Evolutionary conservation across 2,329 filamentous ascomycete genomes (phyloP), one percentile per base, ranked within the genome.

Genomic region (Colletotrichum sp.): DNA sequence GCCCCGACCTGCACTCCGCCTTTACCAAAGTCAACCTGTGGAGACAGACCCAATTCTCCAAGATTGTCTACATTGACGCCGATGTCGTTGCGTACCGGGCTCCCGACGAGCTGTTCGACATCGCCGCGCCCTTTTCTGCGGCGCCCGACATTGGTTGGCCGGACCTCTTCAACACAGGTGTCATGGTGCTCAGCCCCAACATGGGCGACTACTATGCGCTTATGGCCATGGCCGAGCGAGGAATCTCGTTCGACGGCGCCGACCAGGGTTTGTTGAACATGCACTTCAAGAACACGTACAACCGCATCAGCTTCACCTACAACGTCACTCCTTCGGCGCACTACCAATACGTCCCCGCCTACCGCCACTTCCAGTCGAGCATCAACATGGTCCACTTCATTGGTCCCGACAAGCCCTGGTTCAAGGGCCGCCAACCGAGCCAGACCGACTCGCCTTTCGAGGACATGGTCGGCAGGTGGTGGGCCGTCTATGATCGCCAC

Each of bases 121-220:
- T 93, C 28, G 81, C 87, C 6, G 86, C 91, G 64, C 82, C 88
- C 70, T 93, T 93, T 82, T 90, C 92, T 55, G 92, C 97, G 3
- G 96, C 95, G 13, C 96, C 97, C 36, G 97, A 99, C 84, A 96
- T 99, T 80, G 97, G 97, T 79, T 99, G 97, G 97, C 97, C 97
- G 39, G 97, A 99, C 86, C 91, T 96, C 77, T 99, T 99, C 92
- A 99, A 99, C 86, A 96, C 94, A n/a, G 97, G 97, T 81, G 92
- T 99, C 80, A 98, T 99, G 95, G 95, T 96, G 43, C 86, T 99
- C 75, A 93, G 90, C 18, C 97, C 97, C 39, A 94, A 96, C 85
- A 88, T 96, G 90, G 94, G 93, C 73, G 96, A 98, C 79, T 99
- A 96, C 85, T 93, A 95, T 85, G 94, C 95, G 57, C 89, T 99